Percentiles rank a stretch among this genome's conserved stretches.
phyloP scores from a whole-genome alignment of 2,329 filamentous ascomycete genomes.

The Paecilomyces dactylethromorphus region DNA sequence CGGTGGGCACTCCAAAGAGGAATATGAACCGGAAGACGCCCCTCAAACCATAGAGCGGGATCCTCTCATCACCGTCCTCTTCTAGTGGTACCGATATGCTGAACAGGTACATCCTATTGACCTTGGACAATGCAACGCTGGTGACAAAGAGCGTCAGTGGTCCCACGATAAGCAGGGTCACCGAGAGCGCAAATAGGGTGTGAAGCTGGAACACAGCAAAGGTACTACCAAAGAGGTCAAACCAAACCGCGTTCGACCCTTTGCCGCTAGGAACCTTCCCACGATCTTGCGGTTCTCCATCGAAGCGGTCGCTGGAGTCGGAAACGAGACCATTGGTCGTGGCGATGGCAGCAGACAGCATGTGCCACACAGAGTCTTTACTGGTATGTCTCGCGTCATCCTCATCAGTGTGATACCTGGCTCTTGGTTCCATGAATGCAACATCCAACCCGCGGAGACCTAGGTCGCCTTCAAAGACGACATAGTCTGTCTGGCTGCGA shows the following conservation, averaged over 20 bases:
- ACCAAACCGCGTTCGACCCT: conserved; percentile 75
- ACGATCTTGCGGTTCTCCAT: conserved; percentile 50
- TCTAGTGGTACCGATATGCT: conserved; percentile 58
- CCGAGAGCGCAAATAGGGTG: conserved; percentile 80
- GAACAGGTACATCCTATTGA: conserved; percentile 86
- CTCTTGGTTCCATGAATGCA: conserved; percentile 80
- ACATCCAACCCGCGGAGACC: conserved; percentile 86
- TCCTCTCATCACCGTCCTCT: conserved; percentile 50
- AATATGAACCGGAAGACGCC: conserved; percentile 82
- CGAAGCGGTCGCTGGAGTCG: conserved; percentile 61
- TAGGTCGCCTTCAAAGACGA: conserved; percentile 68
- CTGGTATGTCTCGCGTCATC: conserved; percentile 75
- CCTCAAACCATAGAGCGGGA: conserved; percentile 66
- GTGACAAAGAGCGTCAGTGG: conserved; percentile 67
- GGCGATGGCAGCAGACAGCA: conserved; percentile 77
- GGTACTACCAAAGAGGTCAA: conserved; percentile 75
- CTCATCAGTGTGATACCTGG: conserved; percentile 84
- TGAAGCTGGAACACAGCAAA: conserved; percentile 75
- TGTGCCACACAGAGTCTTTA: conserved; percentile 73
- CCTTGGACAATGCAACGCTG: conserved; percentile 60
- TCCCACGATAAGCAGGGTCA: conserved; percentile 72
- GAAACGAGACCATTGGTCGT: conserved; percentile 67
- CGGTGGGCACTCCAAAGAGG: conserved; percentile 61
- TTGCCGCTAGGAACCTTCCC: conserved; percentile 61
- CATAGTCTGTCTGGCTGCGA: conserved; percentile 82